phyloP scores from a whole-genome alignment of 2,329 filamentous ascomycete species.

The Aureobasidium musti region DNA sequence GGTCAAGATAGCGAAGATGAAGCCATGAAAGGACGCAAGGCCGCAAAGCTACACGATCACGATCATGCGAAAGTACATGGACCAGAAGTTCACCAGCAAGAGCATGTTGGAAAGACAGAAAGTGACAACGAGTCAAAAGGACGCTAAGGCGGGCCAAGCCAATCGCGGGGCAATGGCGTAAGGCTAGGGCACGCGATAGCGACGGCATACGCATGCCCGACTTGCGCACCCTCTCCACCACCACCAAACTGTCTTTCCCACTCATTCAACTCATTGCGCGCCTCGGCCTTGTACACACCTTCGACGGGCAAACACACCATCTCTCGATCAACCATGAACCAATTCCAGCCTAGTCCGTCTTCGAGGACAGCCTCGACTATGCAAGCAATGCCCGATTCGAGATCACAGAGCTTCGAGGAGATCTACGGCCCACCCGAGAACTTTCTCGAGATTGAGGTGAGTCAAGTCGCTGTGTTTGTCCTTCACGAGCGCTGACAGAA shows the following conservation, averaged over 20 bases:
- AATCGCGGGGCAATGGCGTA: slow-evolving; percentile 22
- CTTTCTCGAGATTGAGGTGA: slow-evolving; percentile 95
- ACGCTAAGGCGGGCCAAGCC: slow-evolving; percentile 12
- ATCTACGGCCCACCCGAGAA: slow-evolving; percentile 99
- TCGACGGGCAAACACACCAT: not conserved
- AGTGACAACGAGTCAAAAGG: not conserved
- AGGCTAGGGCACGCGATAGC: slow-evolving; percentile 15
- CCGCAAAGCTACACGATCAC: not conserved
- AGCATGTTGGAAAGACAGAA: not conserved
- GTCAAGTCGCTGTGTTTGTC: slow-evolving; percentile 33
- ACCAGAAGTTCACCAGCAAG: not conserved
- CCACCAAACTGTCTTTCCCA: not conserved
- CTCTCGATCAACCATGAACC: not conserved
- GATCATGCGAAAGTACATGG: not conserved
- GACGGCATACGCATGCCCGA: not conserved
- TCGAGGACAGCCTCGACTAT: slow-evolving; percentile 45
- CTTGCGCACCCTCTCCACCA: not conserved
- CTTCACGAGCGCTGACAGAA: not conserved
- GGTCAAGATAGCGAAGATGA: not conserved
- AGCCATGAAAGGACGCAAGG: not conserved
- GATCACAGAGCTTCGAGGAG: slow-evolving; percentile 96
- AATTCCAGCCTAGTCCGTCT: slow-evolving; percentile 18
- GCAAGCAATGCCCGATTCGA: slow-evolving; percentile 67
- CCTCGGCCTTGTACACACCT: not conserved
- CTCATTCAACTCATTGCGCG: not conserved